These are phyloP conservation scores for Kluyveromyces aestuarii DNA, from an alignment of 805 yeast genomes.

Conservation along the genomic window DNA sequence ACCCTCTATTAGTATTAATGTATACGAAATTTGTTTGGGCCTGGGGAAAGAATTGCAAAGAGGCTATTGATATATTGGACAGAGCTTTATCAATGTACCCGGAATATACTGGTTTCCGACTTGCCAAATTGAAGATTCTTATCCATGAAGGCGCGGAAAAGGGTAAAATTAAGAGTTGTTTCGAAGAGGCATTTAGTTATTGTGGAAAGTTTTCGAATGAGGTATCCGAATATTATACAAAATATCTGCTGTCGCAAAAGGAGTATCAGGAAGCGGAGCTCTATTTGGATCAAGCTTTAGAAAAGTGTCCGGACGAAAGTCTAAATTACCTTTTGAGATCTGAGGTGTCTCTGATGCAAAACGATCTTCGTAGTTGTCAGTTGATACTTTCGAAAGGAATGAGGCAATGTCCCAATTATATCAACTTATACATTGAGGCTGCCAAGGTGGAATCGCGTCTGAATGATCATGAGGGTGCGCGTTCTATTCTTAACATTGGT, in stretches of 20 bases:
- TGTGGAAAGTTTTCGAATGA: conserved; percentile 12
- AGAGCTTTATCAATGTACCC: conserved; percentile 39
- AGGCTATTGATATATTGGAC: conserved; percentile 45
- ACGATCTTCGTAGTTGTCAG: conserved; percentile 32
- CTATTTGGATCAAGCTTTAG: neutral
- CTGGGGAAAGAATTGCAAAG: conserved; percentile 35
- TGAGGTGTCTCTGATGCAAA: neutral
- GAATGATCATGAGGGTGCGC: conserved; percentile 44
- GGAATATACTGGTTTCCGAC: conserved; percentile 48
- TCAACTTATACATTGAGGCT: conserved; percentile 46
- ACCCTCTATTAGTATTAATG: conserved; percentile 49
- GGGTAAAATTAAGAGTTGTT: conserved; percentile 16
- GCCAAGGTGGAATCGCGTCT: conserved; percentile 36
- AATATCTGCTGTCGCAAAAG: conserved; percentile 36
- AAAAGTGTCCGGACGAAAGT: neutral
- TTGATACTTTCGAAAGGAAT: conserved; percentile 42
- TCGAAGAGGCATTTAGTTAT: neutral
- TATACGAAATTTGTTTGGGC: conserved; percentile 66
- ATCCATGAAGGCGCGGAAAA: conserved; percentile 29
- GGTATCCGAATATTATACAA: conserved; percentile 55
- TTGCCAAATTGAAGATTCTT: conserved; percentile 65
- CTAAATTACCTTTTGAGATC: neutral
- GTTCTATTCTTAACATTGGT: conserved; percentile 66
- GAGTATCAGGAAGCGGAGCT: conserved; percentile 28
- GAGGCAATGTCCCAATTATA: conserved; percentile 34